These are phyloP conservation scores for Glutinoglossum americanum DNA, from an alignment of 495 filamentous ascomycete species.

Conservation along the genomic window DNA sequence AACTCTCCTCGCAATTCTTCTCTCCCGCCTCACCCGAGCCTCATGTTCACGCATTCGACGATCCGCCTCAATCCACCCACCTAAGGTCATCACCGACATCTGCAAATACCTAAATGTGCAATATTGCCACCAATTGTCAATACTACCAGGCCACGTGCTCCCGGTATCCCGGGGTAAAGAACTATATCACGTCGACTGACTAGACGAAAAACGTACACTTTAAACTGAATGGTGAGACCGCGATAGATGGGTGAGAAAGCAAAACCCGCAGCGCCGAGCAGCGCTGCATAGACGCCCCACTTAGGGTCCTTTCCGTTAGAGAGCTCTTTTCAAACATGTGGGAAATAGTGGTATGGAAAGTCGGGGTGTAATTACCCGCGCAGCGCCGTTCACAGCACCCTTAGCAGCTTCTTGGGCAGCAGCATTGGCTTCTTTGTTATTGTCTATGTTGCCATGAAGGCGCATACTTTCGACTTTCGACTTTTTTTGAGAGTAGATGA, in stretches of 20 bases:
- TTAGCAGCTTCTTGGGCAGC: constrained; percentile 40
- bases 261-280: constrained; percentile 34
- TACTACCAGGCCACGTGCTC: background rate
- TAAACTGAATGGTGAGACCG: constrained; percentile 71
- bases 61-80: constrained; percentile 71
- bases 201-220: constrained; percentile 34
- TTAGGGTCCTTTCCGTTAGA: constrained; percentile 5
- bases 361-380: constrained; percentile 22
- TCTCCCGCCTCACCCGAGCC: constrained; percentile 36
- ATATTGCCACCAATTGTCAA: background rate
- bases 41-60: constrained; percentile 47
- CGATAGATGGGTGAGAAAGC: constrained; percentile 52
- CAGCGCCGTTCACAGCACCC: constrained; percentile 36
- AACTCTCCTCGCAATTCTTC: constrained; percentile 20
- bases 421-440: constrained; percentile 32
- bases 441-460: constrained; percentile 16
- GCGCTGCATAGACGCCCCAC: constrained; percentile 39
- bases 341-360: background rate
- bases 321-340: too few relatives aligned
- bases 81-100: constrained; percentile 71
- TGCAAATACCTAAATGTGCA: constrained; percentile 41
- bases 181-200: background rate
- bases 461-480: constrained; percentile 6
- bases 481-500: too few relatives aligned
- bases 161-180: background rate